Evolutionary conservation across 306 rosid genomes (phyloP), one percentile per base, ranked within the genome.

Genomic region (Pueraria montana): DNA sequence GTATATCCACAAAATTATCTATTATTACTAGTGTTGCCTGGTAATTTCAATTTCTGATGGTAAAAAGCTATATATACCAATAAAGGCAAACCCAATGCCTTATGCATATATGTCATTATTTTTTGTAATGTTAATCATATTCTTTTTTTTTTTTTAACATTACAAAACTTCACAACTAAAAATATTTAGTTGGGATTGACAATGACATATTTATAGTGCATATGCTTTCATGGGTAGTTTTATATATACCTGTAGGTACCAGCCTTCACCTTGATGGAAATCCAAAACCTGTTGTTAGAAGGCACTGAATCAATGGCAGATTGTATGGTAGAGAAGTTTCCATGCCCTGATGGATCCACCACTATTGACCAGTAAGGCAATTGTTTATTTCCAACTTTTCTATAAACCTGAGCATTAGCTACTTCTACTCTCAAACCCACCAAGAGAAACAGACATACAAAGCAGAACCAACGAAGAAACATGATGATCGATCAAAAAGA

Each of bases 181-280:
- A n/a, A n/a, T n/a, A n/a, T n/a, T n/a, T n/a, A n/a, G n/a, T n/a
- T n/a, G n/a, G n/a, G n/a, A n/a, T n/a, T n/a, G n/a, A n/a, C n/a
- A n/a, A n/a, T n/a, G n/a, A n/a, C n/a, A n/a, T n/a, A n/a, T n/a
- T n/a, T n/a, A n/a, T n/a, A n/a, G n/a, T n/a, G n/a, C n/a, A n/a
- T n/a, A n/a, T n/a, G n/a, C n/a, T n/a, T n/a, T n/a, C n/a, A n/a
- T n/a, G n/a, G n/a, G n/a, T n/a, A 69, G 20, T 9, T 12, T 68
- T 86, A n/a, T n/a, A n/a, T n/a, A n/a, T n/a, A 92, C 98, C 95
- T 88, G 77, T 94, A 94, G 32, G 84, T 88, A 18, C 97, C 98
- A 0, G 87, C 84, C 21, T 78, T 87, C 45, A 94, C 82, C 3
- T 55, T 86, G 82, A 94, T 94, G 61, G 78, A 77, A 80, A 85